Evolutionary conservation across 2,329 filamentous ascomycete species (phyloP).

Genomic region (Ceratocystis diversiconidia): DNA sequence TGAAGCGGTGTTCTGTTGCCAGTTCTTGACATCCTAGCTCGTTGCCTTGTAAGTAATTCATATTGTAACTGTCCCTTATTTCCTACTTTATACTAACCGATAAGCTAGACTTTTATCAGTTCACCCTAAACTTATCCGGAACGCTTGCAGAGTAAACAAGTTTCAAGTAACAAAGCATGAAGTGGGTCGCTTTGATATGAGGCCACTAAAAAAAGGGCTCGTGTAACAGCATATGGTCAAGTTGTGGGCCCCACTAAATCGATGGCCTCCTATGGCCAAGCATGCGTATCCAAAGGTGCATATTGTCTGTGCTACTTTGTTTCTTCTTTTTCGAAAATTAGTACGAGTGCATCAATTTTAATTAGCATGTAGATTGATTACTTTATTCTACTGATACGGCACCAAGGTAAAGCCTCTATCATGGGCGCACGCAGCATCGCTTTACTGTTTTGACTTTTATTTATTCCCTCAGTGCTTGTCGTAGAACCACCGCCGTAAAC

Average conservation of each 20-base stretch:
- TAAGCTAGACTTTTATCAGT: no score
- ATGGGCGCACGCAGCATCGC: background rate
- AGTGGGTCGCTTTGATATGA: background rate
- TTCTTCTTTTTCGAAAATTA: no score
- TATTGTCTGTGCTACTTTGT: no score
- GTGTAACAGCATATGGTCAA: background rate
- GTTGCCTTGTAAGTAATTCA: no score
- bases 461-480: constrained; percentile 11
- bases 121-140: no score
- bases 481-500: constrained; percentile 5
- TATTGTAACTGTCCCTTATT: no score
- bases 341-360: background rate
- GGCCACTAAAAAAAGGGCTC: background rate
- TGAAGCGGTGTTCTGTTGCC: no score
- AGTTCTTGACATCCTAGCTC: no score
- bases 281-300: background rate
- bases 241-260: background rate
- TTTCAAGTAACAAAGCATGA: background rate
- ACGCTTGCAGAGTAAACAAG: no score
- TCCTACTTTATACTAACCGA: no score
- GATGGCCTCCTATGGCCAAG: background rate
- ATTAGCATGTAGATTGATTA: no score
- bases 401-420: background rate
- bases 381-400: background rate
- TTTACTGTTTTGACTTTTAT: constrained; percentile 10